Base-by-base conservation (phyloP, 2,329 filamentous ascomycete genomes). In the Madurella fahalii region DNA sequence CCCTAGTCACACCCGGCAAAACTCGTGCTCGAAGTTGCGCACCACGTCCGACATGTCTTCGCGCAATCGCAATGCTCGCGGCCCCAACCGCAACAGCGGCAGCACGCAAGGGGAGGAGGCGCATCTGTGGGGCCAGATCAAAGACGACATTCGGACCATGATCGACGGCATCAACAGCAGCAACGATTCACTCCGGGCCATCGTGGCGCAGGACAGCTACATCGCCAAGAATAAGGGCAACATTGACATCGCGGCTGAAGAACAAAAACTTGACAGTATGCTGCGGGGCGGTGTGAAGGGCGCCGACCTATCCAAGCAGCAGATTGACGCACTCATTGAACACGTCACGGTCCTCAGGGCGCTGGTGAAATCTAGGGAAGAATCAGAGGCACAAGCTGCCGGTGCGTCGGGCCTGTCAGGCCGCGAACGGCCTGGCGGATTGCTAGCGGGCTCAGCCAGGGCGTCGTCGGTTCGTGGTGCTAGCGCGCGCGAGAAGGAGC, bases 71-170 rank as follows among this genome's bases (percentile, higher is more conserved):
- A 66, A 64, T 32, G 46, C 64, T 11, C 65, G 68, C 11, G 67
- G 66, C 9, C 67, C 67, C 16, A 67, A 64, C 51, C 70, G 74
- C 45, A 74, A 73, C 48, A 73, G 68, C 50, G 71, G 69, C 40
- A 68, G 68, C 54, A 63, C 61, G 1, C 71, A 73, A 54, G 74
- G 73, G 40, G 74, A 77, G 55, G 74, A 77, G 53, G 64, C 73
- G 8, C 63, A 65, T 41, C 61, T 74, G 11, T 77, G 74, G 74
- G 67, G 71, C 48, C 68, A 67, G 31, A 62, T 70, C 58, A 71
- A 73, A 57, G 71, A 72, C 4, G 70, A 73, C 49, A 54, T 75
- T 15, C 66, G 66, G 13, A 56, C 52, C 32, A 62, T 72, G 30
- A 53, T 74, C 7, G 68, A 72, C 1, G 59, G 64, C 13, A 64